Percentiles rank a stretch among this genome's conserved stretches.
phyloP scores from a whole-genome alignment of 2,329 filamentous ascomycete species.

The Fusarium sp. region DNA sequence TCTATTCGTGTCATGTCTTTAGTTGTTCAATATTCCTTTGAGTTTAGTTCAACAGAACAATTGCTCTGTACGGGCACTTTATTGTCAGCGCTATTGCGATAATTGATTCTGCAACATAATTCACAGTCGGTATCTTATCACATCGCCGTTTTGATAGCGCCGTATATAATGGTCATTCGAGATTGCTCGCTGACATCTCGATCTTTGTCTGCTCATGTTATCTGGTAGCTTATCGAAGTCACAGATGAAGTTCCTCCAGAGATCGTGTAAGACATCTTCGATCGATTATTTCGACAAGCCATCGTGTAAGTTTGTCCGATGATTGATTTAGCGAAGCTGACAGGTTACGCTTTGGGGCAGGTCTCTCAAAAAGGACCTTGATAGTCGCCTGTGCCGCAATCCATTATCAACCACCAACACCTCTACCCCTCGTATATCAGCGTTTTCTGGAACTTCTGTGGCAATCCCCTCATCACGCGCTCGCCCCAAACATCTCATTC shows the following conservation, averaged over 20 bases:
- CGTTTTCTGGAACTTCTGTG: constrained; percentile 1
- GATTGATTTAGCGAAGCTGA: not conserved
- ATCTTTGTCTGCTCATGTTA: not conserved
- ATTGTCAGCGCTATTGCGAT: not conserved
- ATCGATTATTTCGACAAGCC: not conserved
- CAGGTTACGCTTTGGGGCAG: not conserved
- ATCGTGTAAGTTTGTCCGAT: fast-evolving
- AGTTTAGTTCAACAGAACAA: not conserved
- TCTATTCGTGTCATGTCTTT: too few relatives aligned
- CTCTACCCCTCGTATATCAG: not conserved
- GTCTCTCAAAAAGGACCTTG: not conserved
- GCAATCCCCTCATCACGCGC: not conserved
- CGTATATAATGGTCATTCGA: too few relatives aligned
- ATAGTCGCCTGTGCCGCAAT: not conserved
- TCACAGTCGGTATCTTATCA: not conserved
- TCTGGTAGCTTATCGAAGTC: not conserved
- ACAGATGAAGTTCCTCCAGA: not conserved
- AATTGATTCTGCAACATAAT: not conserved
- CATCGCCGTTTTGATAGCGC: fast-evolving
- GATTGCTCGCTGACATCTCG: fast-evolving
- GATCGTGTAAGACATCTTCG: not conserved
- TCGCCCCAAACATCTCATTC: not conserved
- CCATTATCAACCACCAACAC: not conserved
- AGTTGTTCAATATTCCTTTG: fast-evolving
- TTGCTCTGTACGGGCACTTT: not conserved